Conservation (phyloP, 768 basidiomycete species). For the Crepidotus variabilis region DNA sequence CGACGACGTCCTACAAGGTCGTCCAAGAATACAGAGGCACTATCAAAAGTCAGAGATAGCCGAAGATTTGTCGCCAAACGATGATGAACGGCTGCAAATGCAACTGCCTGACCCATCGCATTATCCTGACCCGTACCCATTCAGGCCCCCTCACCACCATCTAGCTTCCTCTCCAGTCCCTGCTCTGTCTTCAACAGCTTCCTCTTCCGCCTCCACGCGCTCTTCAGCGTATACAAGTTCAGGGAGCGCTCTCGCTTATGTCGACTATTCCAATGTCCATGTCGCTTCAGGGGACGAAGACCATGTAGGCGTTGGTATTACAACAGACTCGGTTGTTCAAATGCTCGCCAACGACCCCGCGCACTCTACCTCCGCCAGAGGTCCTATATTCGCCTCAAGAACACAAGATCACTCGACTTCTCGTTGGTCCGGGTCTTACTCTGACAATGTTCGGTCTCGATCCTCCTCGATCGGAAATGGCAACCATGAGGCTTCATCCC, state of each 20-base stretch:
- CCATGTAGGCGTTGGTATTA: slow-evolving; percentile 52
- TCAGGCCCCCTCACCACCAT: slow-evolving; percentile 46
- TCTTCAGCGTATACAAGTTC: slow-evolving; percentile 78
- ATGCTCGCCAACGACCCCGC: slow-evolving; percentile 52
- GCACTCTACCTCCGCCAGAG: slow-evolving; percentile 39
- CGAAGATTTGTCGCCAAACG: background rate
- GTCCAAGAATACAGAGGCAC: background rate
- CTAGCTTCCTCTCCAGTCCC: slow-evolving; percentile 31
- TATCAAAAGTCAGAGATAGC: background rate
- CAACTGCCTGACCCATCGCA: slow-evolving; percentile 60
- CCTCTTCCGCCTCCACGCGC: slow-evolving; percentile 67
- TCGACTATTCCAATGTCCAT: slow-evolving; percentile 63
- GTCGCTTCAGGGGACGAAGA: slow-evolving; percentile 65
- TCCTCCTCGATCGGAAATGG: slow-evolving; percentile 62
- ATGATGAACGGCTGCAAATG: slow-evolving; percentile 11
- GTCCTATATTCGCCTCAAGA: slow-evolving; percentile 32
- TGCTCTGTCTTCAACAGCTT: slow-evolving; percentile 67
- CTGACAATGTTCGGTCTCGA: slow-evolving; percentile 59
- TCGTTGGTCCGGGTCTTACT: slow-evolving; percentile 74
- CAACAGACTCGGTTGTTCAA: slow-evolving; percentile 62
- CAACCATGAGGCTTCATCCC: slow-evolving; percentile 27
- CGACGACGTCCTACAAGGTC: background rate
- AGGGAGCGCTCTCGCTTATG: slow-evolving; percentile 55
- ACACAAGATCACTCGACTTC: slow-evolving; percentile 48
- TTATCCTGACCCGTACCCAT: slow-evolving; percentile 72